Conservation (phyloP, 805 yeast species). For the Starmerella geochares region DNA sequence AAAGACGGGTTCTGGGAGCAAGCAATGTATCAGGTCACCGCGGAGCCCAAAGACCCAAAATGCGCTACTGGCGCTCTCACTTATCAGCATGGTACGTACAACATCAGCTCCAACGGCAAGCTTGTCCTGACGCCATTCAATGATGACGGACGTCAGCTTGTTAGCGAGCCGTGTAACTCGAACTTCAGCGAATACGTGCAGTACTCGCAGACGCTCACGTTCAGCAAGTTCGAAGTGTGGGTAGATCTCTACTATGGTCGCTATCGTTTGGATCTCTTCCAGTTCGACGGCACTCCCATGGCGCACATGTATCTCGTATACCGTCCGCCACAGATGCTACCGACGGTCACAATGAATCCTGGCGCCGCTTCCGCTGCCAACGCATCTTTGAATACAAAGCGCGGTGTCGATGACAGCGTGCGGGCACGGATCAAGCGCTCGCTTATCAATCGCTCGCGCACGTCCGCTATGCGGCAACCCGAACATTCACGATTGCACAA, state of each 20-base stretch:
- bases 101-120: conserved; percentile 51
- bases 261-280: conserved; percentile 59
- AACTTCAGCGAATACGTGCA: conserved; percentile 50
- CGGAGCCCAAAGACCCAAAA: conserved; percentile 42
- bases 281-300: conserved; percentile 60
- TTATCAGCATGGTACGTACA: conserved; percentile 83
- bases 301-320: conserved; percentile 89
- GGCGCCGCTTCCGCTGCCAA: conserved; percentile 33
- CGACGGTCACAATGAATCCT: conserved; percentile 85
- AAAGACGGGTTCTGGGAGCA: conserved; percentile 85
- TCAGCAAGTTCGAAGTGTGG: conserved; percentile 46
- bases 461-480: conserved; percentile 44
- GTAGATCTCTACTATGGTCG: conserved; percentile 79
- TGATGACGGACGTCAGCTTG: conserved; percentile 86
- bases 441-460: conserved; percentile 68
- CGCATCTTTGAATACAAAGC: conserved; percentile 5
- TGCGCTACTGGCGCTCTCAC: conserved; percentile 77
- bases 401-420: conserved; percentile 14
- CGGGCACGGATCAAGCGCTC: conserved; percentile 49
- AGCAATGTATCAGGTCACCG: conserved; percentile 64
- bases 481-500: conserved; percentile 21
- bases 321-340: conserved; percentile 92
- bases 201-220: conserved; percentile 57
- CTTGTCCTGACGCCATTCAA: conserved; percentile 59
- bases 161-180: conserved; percentile 67